phyloP scores from a whole-genome alignment of 192 early-diverging fungal genomes.

The Coemansia aciculifera region DNA sequence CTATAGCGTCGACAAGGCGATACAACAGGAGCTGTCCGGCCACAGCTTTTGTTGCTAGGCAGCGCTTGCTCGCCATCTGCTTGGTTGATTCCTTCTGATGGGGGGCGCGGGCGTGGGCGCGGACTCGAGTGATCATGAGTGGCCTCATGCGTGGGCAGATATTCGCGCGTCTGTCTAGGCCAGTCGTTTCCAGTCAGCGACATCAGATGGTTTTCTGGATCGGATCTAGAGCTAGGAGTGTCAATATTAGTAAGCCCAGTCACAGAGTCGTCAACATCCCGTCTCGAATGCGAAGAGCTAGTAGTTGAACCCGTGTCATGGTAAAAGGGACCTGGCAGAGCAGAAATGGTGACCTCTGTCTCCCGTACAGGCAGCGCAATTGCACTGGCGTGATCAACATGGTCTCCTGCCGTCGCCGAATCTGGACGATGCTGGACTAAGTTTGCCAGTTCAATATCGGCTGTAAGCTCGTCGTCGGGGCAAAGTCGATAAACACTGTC shows the following conservation, averaged over 20 bases:
- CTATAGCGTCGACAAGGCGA: slow-evolving; percentile 30
- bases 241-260: background rate
- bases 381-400: background rate
- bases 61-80: background rate
- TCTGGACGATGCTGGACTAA: background rate
- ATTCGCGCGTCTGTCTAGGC: slow-evolving; percentile 29
- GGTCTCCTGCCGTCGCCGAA: background rate
- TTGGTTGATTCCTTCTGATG: background rate
- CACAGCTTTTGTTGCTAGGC: background rate
- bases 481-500: background rate
- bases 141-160: slow-evolving; percentile 4
- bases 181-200: slow-evolving; percentile 12
- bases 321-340: background rate
- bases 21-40: slow-evolving; percentile 22
- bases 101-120: background rate
- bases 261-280: background rate
- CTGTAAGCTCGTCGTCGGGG: background rate
- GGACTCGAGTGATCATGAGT: background rate
- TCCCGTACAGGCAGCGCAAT: background rate
- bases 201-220: background rate
- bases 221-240: background rate
- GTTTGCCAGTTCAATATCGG: background rate
- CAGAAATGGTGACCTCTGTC: background rate
- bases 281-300: slow-evolving; percentile 2
- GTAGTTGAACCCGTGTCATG: background rate